phyloP scores from a whole-genome alignment of 192 early-diverging fungal species.

The Globomyces pollinis-pini region DNA sequence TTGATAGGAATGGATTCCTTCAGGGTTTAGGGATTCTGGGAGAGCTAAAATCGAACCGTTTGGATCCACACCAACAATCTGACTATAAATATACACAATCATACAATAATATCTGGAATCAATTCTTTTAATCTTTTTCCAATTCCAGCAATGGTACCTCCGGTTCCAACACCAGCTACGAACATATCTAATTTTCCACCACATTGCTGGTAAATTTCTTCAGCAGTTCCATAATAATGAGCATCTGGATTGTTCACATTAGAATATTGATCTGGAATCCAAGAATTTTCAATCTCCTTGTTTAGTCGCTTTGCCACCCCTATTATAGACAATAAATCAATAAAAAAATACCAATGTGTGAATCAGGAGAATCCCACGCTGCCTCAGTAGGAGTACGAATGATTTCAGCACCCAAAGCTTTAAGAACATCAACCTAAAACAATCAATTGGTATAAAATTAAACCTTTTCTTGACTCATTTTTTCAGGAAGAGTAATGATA shows the following conservation, averaged over 20 bases:
- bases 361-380: constrained; percentile 97
- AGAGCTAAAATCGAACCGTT: constrained; percentile 88
- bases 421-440: constrained; percentile 96
- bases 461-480: constrained; percentile 99
- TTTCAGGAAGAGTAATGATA: constrained; percentile 98
- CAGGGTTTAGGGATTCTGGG: constrained; percentile 72
- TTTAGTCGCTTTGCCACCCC: constrained; percentile 88
- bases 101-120: constrained; percentile 72
- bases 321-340: background rate
- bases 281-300: constrained; percentile 90
- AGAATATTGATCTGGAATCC: constrained; percentile 94
- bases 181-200: constrained; percentile 92
- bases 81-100: too few relatives aligned
- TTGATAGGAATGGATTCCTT: constrained; percentile 63
- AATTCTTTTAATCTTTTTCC: constrained; percentile 94
- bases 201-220: constrained; percentile 56
- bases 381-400: constrained; percentile 98
- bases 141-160: constrained; percentile 93
- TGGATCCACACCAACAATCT: constrained; percentile 92
- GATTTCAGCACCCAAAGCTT: constrained; percentile 95
- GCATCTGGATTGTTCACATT: constrained; percentile 98
- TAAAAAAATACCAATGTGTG: constrained; percentile 80
- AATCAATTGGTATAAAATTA: too few relatives aligned
- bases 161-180: constrained; percentile 91
- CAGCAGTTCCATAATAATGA: constrained; percentile 80